Evolutionary conservation across 2,329 filamentous ascomycete genomes (phyloP).

Genomic region (Hysterium pulicare): DNA sequence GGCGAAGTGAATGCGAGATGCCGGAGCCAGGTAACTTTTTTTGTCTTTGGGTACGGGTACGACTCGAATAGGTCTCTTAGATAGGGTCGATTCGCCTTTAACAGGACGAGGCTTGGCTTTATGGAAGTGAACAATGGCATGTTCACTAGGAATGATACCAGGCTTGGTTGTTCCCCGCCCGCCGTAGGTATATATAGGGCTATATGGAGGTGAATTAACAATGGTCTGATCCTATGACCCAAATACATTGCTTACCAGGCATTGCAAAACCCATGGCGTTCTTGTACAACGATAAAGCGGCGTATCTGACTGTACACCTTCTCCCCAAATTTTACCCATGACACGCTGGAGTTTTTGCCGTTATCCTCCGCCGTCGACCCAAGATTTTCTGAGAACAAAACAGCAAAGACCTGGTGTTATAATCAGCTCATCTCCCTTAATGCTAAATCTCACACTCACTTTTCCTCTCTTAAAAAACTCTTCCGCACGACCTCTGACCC

Average conservation of each 20-base stretch:
- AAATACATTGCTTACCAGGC: slow-evolving; percentile 24
- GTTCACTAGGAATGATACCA: slow-evolving; percentile 34
- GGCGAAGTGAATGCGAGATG: slow-evolving; percentile 39
- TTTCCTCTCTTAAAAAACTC: not conserved
- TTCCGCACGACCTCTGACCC: not conserved
- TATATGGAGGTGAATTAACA: no score
- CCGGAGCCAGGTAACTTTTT: slow-evolving; percentile 24
- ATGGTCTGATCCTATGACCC: no score
- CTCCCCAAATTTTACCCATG: slow-evolving; percentile 13
- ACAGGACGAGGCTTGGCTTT: not conserved
- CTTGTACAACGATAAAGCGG: slow-evolving; percentile 22
- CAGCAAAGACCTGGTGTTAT: slow-evolving; percentile 18
- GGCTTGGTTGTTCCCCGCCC: slow-evolving; percentile 34
- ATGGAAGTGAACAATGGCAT: slow-evolving; percentile 35
- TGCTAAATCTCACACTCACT: not conserved
- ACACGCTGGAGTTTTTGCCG: slow-evolving; percentile 5
- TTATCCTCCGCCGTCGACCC: not conserved
- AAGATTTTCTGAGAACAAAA: slow-evolving; percentile 17
- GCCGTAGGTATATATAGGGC: slow-evolving; percentile 41
- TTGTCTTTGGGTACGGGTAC: slow-evolving; percentile 13
- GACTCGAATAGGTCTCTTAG: slow-evolving; percentile 33
- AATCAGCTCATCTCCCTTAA: no score
- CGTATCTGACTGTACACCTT: slow-evolving; percentile 21
- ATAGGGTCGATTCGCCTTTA: slow-evolving; percentile 9
- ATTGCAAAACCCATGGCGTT: slow-evolving; percentile 18